Conservation (phyloP, 768 basidiomycete species). For the Trametes meyenii region DNA sequence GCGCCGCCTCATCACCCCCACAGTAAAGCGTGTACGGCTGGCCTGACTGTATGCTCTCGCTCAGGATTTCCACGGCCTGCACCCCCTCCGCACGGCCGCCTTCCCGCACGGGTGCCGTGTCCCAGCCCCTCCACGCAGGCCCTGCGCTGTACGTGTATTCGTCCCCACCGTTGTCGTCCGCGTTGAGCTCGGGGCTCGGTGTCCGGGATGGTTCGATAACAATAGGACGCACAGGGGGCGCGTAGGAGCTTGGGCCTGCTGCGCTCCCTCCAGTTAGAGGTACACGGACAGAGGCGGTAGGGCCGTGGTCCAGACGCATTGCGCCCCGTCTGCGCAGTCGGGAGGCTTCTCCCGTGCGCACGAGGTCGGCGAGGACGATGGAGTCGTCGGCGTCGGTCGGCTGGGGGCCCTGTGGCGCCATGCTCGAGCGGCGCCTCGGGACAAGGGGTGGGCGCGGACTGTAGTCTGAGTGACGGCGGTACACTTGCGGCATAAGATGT, state of each 20-base stretch:
- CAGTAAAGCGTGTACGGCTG: conserved; percentile 24
- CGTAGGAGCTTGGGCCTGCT: conserved; percentile 7
- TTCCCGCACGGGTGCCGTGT: conserved; percentile 1
- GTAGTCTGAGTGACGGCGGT: conserved; percentile 31
- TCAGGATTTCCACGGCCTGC: conserved; percentile 25
- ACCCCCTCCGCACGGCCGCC: conserved; percentile 10
- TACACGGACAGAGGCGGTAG: conserved; percentile 25
- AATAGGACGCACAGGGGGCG: conserved; percentile 18
- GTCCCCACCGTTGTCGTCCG: conserved; percentile 21
- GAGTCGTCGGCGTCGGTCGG: conserved; percentile 62
- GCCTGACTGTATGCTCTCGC: conserved; percentile 21
- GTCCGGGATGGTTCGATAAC: conserved; percentile 21
- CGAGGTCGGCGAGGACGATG: conserved; percentile 72
- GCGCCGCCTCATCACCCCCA: conserved; percentile 20
- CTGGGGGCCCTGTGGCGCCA: conserved; percentile 23
- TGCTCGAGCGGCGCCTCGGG: conserved; percentile 28
- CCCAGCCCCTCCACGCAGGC: conserved; percentile 25
- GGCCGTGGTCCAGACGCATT: conserved; percentile 58
- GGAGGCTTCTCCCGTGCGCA: conserved; percentile 75
- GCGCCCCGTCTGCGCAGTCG: conserved; percentile 74
- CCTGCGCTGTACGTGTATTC: conserved; percentile 25
- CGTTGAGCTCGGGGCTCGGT: conserved; percentile 16
- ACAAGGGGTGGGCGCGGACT: conserved; percentile 24
- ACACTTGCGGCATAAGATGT: conserved; percentile 33
- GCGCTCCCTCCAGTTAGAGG: conserved; percentile 7